Evolutionary conservation across 2,329 filamentous ascomycete genomes (phyloP).

Genomic region (Aspergillus novoparasiticus): DNA sequence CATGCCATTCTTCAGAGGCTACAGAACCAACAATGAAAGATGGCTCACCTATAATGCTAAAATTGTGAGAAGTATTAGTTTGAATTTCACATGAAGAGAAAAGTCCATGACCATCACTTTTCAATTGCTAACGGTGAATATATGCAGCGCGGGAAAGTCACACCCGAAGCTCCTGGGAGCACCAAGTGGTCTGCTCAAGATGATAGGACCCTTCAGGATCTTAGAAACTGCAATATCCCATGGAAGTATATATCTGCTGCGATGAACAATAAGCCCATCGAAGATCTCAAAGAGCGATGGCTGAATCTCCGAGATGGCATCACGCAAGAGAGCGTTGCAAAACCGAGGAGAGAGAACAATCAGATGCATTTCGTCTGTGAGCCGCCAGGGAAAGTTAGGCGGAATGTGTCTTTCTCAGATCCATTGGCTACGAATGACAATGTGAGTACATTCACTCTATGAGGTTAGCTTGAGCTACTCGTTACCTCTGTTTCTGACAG

Average conservation of each 20-base stretch:
- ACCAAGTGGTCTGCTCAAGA: slow-evolving; percentile 25
- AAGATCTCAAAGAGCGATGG: slow-evolving; percentile 30
- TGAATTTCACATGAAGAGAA: neutral
- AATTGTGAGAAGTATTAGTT: neutral
- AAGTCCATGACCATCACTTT: neutral
- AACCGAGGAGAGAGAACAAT: neutral
- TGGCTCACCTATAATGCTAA: neutral
- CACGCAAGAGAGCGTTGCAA: neutral
- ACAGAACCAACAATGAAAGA: neutral
- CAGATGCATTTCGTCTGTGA: neutral
- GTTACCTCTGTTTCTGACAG: neutral
- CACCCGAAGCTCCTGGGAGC: neutral
- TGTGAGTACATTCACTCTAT: slow-evolving; percentile 14
- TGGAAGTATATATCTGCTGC: slow-evolving; percentile 28
- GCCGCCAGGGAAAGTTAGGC: slow-evolving; percentile 4
- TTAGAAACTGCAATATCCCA: slow-evolving; percentile 22
- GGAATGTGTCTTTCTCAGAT: slow-evolving; percentile 21
- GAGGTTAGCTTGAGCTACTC: neutral
- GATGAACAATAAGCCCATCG: slow-evolving; percentile 25
- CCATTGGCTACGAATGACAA: slow-evolving; percentile 15
- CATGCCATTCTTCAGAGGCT: slow-evolving; percentile 11
- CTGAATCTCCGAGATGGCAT: slow-evolving; percentile 6
- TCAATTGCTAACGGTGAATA: neutral
- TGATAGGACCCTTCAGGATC: slow-evolving; percentile 20
- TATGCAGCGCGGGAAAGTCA: neutral